phyloP scores from a whole-genome alignment of 805 yeast species.

The Suhomyces sp. region DNA sequence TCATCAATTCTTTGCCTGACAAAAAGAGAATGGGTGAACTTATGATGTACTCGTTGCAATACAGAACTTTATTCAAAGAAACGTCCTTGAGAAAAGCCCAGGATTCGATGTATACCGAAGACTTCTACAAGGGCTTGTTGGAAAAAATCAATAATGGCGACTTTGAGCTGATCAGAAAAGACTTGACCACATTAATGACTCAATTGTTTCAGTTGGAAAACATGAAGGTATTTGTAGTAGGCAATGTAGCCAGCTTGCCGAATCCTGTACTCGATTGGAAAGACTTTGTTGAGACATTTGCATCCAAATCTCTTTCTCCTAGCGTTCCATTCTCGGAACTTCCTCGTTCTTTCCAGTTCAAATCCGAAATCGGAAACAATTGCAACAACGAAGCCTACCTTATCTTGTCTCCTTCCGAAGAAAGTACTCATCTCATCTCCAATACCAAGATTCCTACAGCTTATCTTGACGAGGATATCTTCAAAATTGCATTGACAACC shows the following conservation, averaged over 20 bases:
- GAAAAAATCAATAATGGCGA: slow-evolving; percentile 53
- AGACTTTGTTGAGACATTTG: slow-evolving; percentile 23
- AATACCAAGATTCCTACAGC: slow-evolving; percentile 57
- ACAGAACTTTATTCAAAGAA: slow-evolving; percentile 49
- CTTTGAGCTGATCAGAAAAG: slow-evolving; percentile 43
- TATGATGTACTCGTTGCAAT: slow-evolving; percentile 64
- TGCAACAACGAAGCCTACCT: slow-evolving; percentile 58
- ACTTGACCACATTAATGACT: slow-evolving; percentile 50
- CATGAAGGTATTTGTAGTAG: slow-evolving; percentile 65
- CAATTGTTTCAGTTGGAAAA: slow-evolving; percentile 56
- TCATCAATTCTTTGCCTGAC: slow-evolving; percentile 58
- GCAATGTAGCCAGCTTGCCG: slow-evolving; percentile 54
- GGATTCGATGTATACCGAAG: slow-evolving; percentile 65
- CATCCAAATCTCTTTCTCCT: slow-evolving; percentile 7
- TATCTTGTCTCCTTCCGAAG: slow-evolving; percentile 78
- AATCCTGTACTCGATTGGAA: slow-evolving; percentile 63
- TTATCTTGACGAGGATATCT: slow-evolving; percentile 51
- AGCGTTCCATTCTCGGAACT: slow-evolving; percentile 25
- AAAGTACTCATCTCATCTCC: slow-evolving; percentile 66
- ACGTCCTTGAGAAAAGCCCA: slow-evolving; percentile 64
- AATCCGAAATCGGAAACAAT: slow-evolving; percentile 52
- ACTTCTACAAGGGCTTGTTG: slow-evolving; percentile 43
- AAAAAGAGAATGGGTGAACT: slow-evolving; percentile 58
- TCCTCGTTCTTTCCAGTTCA: slow-evolving; percentile 53
- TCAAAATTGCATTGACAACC: slow-evolving; percentile 67